Percentiles rank a stretch among this genome's conserved stretches.
Evolutionary conservation across 129 eudicot genomes (phyloP).

Genomic region (Pulicaria dysenterica): DNA sequence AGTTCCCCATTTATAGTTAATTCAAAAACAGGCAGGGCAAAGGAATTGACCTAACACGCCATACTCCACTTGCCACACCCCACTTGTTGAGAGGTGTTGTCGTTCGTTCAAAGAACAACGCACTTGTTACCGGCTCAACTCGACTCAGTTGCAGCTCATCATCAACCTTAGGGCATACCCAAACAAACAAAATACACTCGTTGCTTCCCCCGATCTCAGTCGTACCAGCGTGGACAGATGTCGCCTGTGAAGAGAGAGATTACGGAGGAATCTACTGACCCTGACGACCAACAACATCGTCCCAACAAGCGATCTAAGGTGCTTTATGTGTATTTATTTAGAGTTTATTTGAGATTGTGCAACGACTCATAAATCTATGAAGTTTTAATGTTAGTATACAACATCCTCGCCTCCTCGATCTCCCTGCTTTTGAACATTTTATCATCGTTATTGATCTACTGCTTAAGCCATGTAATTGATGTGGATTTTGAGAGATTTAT

Average conservation of each 20-base stretch:
- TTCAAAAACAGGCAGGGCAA: too few relatives aligned
- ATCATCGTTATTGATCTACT: neutral
- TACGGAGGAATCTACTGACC: conserved; percentile 27
- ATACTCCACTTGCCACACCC: too few relatives aligned
- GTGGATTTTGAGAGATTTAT: neutral
- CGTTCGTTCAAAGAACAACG: conserved; percentile 17
- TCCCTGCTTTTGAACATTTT: neutral
- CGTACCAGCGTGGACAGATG: conserved; percentile 32
- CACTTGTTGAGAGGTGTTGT: neutral
- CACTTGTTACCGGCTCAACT: conserved; percentile 36
- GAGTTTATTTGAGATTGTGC: neutral
- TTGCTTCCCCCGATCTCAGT: conserved; percentile 27
- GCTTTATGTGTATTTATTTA: conserved; percentile 9
- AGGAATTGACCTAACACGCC: too few relatives aligned
- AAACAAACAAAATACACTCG: neutral
- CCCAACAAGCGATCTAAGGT: conserved; percentile 73
- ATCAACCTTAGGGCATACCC: conserved; percentile 13
- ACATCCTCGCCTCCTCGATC: conserved; percentile 13
- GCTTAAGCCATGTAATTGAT: conserved; percentile 1
- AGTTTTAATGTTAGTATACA: neutral
- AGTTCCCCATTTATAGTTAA: too few relatives aligned
- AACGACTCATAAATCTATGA: conserved; percentile 6
- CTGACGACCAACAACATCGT: conserved; percentile 48
- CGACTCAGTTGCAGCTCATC: conserved; percentile 26
- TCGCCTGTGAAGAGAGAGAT: conserved; percentile 62